Percentiles rank a stretch among this genome's conserved stretches.
Conservation (phyloP, 2,329 filamentous ascomycete species). For the Thielaviopsis cerberus region DNA sequence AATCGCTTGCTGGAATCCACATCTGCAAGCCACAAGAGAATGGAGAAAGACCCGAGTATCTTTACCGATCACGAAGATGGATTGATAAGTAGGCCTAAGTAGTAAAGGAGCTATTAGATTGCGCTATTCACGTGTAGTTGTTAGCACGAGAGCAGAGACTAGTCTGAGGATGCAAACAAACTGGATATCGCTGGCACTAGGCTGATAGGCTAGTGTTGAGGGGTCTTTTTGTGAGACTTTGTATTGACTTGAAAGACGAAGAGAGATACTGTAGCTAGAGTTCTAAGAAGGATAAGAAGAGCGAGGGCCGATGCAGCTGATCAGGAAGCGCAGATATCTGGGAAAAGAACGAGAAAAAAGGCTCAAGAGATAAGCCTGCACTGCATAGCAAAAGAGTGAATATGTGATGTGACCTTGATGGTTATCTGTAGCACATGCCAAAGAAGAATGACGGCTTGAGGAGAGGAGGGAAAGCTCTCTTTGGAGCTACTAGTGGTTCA, state of each 20-base stretch:
- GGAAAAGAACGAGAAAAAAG: not conserved
- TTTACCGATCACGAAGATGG: not conserved
- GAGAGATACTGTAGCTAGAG: not conserved
- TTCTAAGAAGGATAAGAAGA: not conserved
- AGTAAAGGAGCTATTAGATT: not conserved
- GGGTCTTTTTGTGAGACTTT: not conserved
- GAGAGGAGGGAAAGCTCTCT: no score
- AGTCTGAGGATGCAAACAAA: no score
- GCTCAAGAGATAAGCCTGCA: no score
- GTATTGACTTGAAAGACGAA: not conserved
- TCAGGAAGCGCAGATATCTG: not conserved
- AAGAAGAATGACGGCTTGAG: no score
- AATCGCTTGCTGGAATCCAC: no score
- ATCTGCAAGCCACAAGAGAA: not conserved
- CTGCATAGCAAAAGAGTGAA: no score
- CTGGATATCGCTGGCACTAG: not conserved
- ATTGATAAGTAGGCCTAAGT: not conserved
- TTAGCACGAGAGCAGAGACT: not conserved
- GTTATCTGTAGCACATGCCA: no score
- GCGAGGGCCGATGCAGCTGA: not conserved
- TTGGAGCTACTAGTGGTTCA: not conserved
- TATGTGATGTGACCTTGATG: no score
- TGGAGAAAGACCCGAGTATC: not conserved
- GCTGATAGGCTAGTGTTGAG: not conserved
- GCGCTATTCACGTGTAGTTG: not conserved